Evolutionary conservation across 2,329 filamentous ascomycete species (phyloP), one percentile per base, ranked within the genome.

Genomic region (Herpotrichia juniperi): DNA sequence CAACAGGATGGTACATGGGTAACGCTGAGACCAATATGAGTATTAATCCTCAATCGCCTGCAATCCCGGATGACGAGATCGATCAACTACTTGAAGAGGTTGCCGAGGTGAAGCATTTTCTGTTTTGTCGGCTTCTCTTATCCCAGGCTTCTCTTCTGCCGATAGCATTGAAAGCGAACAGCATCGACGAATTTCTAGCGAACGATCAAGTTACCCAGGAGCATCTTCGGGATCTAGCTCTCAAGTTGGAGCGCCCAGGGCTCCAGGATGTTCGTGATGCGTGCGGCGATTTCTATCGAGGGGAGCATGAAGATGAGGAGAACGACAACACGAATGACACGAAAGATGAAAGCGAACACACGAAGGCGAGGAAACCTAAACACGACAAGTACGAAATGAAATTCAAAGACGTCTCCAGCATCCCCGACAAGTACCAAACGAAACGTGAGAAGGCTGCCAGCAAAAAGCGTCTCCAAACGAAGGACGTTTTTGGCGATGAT

Each of bases 251-350:
- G 51, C 72, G 75, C 39, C 79, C 79, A 16, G 68, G 64, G n/a
- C 68, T 81, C 2, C 78, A 82, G 54, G 77, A 79, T 39, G 74
- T 82, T 19, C 72, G 79, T 35, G 79, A 82, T 62, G 79, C 79
- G 12, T 82, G 79, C 57, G 79, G 79, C 4, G 79, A 82, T 58
- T 75, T 81, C 37, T 69, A 73, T 14, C 71, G 78, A 12, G 70
- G 68, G 11, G 74, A 77, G 24, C 67, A 74, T 2, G 69, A 73
- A 28, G 67, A 68, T 42, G 59, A 54, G 25, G 54, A 65, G n/a
- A 56, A 62, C 3, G 37, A 40, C 2, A 56, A 60, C 10, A 46
- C 61, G 17, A 37, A 54, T n/a, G 39, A 16, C 2, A 42, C 49
- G 3, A 43, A 39, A 22, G 43, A 54, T 17, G 50, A 47, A 19